These are phyloP conservation scores for Actinomortierella ambigua DNA, from an alignment of 371 early-diverging fungal species.

Conservation along the genomic window DNA sequence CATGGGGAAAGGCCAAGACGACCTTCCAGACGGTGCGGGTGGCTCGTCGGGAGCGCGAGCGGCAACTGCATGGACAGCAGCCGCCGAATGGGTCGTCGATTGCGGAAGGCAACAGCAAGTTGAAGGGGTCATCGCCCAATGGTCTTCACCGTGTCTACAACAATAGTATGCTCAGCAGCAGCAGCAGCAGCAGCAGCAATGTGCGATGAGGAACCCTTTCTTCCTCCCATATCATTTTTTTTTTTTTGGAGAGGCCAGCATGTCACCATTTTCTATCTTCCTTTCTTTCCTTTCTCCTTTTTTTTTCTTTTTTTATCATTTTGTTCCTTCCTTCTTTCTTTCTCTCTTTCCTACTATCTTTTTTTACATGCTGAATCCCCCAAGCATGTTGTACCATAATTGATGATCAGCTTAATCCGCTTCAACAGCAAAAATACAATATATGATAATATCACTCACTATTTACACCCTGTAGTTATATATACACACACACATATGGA, in stretches of 20 bases:
- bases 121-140: no score
- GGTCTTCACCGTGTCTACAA: no score
- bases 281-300: neutral
- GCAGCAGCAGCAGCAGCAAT: no score
- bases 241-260: neutral
- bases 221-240: neutral
- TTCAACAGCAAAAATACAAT: no score
- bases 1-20: conserved; percentile 36
- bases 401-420: no score
- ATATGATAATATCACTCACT: neutral
- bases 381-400: no score
- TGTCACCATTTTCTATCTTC: neutral
- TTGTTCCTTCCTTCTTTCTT: neutral
- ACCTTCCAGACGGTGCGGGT: conserved; percentile 21
- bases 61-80: no score
- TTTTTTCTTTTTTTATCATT: neutral
- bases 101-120: no score
- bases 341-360: neutral
- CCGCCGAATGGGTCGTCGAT: no score
- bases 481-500: neutral
- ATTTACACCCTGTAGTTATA: neutral
- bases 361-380: neutral
- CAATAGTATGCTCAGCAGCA: no score
- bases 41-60: no score
- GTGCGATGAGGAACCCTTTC: no score